Percentiles rank a stretch among this genome's conserved stretches.
Conservation (phyloP, 768 basidiomycete species). For the Amanita inopinata region DNA sequence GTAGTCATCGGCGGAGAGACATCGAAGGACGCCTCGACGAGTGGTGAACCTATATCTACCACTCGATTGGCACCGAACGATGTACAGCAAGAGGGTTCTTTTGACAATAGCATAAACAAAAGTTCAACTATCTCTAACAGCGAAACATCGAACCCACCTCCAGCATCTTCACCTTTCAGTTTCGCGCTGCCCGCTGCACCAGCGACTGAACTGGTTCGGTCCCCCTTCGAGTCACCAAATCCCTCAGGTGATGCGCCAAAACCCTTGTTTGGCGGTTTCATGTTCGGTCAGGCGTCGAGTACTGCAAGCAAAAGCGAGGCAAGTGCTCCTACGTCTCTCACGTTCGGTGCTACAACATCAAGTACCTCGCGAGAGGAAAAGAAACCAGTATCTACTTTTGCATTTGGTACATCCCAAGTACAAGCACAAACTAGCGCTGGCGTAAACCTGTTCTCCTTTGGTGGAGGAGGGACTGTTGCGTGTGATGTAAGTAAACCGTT, state of each 20-base stretch:
- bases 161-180: constrained; percentile 13
- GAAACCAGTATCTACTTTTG: constrained; percentile 25
- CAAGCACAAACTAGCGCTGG: constrained; percentile 22
- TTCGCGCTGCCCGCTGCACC: constrained; percentile 16
- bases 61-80: neutral
- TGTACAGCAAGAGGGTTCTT: neutral
- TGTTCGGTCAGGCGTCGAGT: neutral
- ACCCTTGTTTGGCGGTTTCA: constrained; percentile 26
- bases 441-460: constrained; percentile 38
- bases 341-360: neutral
- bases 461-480: constrained; percentile 31
- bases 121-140: neutral
- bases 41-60: neutral
- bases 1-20: too few species aligned
- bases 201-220: constrained; percentile 12
- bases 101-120: neutral
- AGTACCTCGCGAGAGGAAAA: constrained; percentile 10
- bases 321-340: neutral
- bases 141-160: neutral
- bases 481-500: constrained; percentile 44
- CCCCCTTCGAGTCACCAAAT: neutral
- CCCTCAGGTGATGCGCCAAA: constrained; percentile 26
- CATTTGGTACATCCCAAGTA: constrained; percentile 32
- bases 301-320: neutral
- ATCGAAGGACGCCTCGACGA: too few species aligned